Evolutionary conservation across 2,329 filamentous ascomycete genomes (phyloP), one percentile per base, ranked within the genome.

Genomic region (Botrytis byssoidea): DNA sequence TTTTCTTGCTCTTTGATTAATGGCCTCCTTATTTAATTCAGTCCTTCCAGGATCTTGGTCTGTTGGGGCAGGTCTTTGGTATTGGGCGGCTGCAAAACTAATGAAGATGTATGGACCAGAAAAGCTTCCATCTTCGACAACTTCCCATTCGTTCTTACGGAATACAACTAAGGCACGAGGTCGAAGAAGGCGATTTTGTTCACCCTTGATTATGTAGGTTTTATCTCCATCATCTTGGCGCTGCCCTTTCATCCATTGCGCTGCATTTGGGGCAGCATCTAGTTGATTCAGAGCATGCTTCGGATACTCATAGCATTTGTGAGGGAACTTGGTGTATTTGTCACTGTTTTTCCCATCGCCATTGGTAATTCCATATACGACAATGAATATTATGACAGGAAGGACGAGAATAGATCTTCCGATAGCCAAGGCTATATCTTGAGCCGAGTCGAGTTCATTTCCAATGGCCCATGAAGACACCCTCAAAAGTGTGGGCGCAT

Each of bases 391-490:
- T 61, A 72, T 71, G 35, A 74, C 8, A 55, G 72, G 72, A 12
- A 72, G 61, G 25, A 74, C 61, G 6, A 74, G 40, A 59, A 74
- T 74, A 5, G 68, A 71, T 32, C 61, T 61, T 40, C 72, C 72
- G 32, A 74, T 29, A 22, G 57, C 59, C 40, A 74, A 66, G 37
- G 61, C 40, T 25, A 61, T 66, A 16, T 44, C 59, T 40, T 74
- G 68, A 3, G 35, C 25, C 7, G 59, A 60, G 3, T 66, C 61
- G 32, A 55, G 25, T 18, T 64, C 20, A 57, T 72, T 60, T 9
- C 72, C 72, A 32, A 74, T 72, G 18, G 72, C 72, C 72, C 72
- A 74, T 51, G 72, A 42, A 20, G 72, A 74, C 22, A 74, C 61
- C 25, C 48, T 59, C 35, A 74, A 37, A 22, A 74, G 68, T 46